Conservation (phyloP, 139 green algal species). For the Raphidocelis subcapitata region DNA sequence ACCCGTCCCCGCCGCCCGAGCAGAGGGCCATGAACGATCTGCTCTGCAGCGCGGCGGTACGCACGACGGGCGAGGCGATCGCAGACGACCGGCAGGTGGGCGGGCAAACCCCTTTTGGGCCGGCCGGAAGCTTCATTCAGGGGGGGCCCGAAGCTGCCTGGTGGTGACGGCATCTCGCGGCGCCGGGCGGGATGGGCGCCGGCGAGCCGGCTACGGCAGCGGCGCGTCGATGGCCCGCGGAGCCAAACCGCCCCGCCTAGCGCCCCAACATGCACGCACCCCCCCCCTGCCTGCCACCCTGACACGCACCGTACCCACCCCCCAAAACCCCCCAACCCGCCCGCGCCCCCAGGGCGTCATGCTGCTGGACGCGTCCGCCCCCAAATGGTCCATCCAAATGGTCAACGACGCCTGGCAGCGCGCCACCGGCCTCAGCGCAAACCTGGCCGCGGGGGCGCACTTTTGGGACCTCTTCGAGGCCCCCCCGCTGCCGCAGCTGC, state of each 20-base stretch:
- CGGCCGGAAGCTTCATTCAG: too few relatives aligned
- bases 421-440: slow-evolving; percentile 12
- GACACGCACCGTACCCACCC: too few relatives aligned
- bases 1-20: too few relatives aligned
- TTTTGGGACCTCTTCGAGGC: slow-evolving; percentile 34
- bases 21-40: slow-evolving; percentile 20
- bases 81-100: too few relatives aligned
- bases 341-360: slow-evolving; percentile 28
- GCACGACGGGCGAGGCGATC: neutral
- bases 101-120: too few relatives aligned
- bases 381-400: slow-evolving; percentile 27
- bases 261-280: neutral
- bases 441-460: slow-evolving; percentile 21
- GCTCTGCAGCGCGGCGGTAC: slow-evolving; percentile 15
- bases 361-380: slow-evolving; percentile 16
- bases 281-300: too few relatives aligned
- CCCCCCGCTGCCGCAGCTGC: slow-evolving; percentile 17
- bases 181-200: too few relatives aligned
- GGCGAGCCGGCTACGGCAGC: too few relatives aligned
- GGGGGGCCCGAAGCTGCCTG: too few relatives aligned
- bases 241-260: too few relatives aligned
- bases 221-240: too few relatives aligned
- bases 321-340: neutral
- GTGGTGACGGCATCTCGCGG: too few relatives aligned
- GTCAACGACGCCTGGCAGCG: slow-evolving; percentile 25